Percentiles rank a stretch among this genome's conserved stretches.
These are phyloP conservation scores for Eutrema salsugineum DNA, from an alignment of 441 rosid genomes.

Conservation along the genomic window DNA sequence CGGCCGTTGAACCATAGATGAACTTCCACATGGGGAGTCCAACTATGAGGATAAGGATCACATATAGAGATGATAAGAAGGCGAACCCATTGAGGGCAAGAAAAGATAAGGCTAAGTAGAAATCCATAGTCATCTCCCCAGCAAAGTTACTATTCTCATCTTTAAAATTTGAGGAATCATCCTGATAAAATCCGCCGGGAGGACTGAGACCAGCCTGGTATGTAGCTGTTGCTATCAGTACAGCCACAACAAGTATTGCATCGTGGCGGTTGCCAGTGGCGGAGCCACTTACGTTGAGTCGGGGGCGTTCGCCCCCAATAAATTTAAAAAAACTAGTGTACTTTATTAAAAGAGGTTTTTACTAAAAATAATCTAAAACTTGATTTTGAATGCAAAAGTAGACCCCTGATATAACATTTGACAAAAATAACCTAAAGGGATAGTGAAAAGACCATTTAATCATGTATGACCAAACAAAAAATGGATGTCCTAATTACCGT, in stretches of 20 bases:
- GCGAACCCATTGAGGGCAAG: constrained; percentile 3
- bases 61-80: constrained; percentile 1
- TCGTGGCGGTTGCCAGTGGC: background rate
- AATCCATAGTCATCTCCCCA: constrained; percentile 17
- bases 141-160: background rate
- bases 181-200: constrained; percentile 1
- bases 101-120: background rate
- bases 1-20: background rate
- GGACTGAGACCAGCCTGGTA: constrained; percentile 27
- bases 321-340: too few species aligned
- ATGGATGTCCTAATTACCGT: too few species aligned
- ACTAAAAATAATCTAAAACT: too few species aligned
- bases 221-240: constrained; percentile 26
- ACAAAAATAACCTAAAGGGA: too few species aligned
- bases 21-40: constrained; percentile 14
- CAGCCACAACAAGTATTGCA: constrained; percentile 22
- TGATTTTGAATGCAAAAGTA: too few species aligned
- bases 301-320: too few species aligned
- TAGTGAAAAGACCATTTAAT: too few species aligned
- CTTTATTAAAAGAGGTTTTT: too few species aligned
- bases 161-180: too few species aligned
- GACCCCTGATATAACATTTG: too few species aligned
- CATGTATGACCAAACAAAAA: too few species aligned
- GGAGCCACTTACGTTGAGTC: too few species aligned
- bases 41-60: background rate